Conservation (phyloP, 1,284 basidiomycete species). For the Cerioporus squamosus region DNA sequence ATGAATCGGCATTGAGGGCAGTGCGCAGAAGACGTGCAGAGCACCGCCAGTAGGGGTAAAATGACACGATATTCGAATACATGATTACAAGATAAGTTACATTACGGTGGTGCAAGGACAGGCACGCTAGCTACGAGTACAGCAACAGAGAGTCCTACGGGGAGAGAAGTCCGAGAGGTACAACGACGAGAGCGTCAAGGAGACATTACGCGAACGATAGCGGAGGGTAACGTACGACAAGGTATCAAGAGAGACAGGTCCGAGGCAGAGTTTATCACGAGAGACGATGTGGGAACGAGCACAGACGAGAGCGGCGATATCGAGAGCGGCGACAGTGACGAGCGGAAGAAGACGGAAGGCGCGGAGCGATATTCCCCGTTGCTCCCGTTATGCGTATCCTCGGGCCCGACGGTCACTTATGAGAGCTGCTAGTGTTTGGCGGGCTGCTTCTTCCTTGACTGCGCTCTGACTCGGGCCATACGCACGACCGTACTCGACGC, state of each 20-base stretch:
- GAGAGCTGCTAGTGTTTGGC: conserved; percentile 31
- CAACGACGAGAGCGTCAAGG: background rate
- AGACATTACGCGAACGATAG: conserved; percentile 1
- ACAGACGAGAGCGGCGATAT: conserved; percentile 4
- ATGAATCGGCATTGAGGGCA: no score
- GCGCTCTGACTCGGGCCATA: conserved; percentile 26
- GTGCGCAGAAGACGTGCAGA: background rate
- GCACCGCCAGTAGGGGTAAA: background rate
- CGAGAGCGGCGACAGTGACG: conserved; percentile 9
- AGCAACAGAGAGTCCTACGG: conserved; percentile 1
- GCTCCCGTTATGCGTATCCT: conserved; percentile 4
- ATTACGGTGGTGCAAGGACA: background rate
- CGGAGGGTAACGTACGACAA: background rate
- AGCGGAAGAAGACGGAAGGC: background rate
- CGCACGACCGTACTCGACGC: conserved; percentile 32
- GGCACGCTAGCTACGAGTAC: background rate
- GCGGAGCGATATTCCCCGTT: background rate
- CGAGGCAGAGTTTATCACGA: background rate
- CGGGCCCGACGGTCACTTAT: conserved; percentile 23
- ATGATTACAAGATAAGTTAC: conserved; percentile 2
- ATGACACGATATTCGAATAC: background rate
- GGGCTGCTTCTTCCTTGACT: conserved; percentile 39
- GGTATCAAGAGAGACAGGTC: conserved; percentile 6
- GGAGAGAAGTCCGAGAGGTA: background rate
- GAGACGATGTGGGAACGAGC: background rate